phyloP scores from a whole-genome alignment of 2,329 filamentous ascomycete genomes.

The Penicillium aurantiogriseum region DNA sequence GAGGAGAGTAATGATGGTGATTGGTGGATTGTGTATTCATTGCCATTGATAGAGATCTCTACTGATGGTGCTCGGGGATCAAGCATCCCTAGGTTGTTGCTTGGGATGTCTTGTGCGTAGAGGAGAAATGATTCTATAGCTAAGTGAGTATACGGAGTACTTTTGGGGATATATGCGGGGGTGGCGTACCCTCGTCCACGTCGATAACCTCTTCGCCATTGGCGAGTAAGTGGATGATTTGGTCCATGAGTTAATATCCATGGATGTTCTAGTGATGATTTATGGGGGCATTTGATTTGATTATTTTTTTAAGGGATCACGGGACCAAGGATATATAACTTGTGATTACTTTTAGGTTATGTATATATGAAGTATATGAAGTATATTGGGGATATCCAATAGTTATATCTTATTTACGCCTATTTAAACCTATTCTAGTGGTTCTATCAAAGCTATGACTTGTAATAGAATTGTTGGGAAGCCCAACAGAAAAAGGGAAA shows the following conservation, averaged over 20 bases:
- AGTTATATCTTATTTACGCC: not conserved
- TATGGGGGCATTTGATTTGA: not conserved
- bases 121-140: slow-evolving; percentile 78
- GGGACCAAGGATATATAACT: slow-evolving; percentile 6
- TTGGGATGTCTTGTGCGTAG: slow-evolving; percentile 73
- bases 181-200: slow-evolving; percentile 58
- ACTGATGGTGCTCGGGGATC: slow-evolving; percentile 66
- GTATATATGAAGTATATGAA: not conserved
- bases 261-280: not conserved
- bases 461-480: slow-evolving; percentile 23
- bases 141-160: not conserved
- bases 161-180: not conserved
- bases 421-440: not conserved
- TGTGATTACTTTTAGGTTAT: not conserved
- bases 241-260: slow-evolving; percentile 6
- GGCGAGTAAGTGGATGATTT: slow-evolving; percentile 38
- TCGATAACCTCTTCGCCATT: slow-evolving; percentile 53
- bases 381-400: not conserved
- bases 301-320: slow-evolving; percentile 12
- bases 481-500: slow-evolving; percentile 30
- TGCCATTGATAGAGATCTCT: slow-evolving; percentile 65
- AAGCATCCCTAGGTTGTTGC: slow-evolving; percentile 79
- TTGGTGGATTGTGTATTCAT: slow-evolving; percentile 75
- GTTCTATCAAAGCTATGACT: not conserved
- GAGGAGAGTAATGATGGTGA: slow-evolving; percentile 80